Base-by-base conservation (phyloP, 768 basidiomycete species). In the Clavaria fumosa region DNA sequence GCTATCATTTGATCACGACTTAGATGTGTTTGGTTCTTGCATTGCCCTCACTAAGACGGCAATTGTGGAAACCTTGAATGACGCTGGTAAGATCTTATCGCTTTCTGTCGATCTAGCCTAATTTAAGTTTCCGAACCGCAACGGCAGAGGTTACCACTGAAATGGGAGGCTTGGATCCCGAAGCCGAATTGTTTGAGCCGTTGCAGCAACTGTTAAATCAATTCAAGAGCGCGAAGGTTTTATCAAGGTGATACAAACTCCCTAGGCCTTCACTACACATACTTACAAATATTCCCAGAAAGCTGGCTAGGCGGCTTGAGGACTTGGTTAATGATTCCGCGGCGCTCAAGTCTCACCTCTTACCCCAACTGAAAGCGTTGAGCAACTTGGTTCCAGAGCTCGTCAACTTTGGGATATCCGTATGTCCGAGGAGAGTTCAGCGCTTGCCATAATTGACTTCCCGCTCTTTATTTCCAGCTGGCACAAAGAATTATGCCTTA, bases 11-110 rank as follows among this genome's bases (percentile, higher is more conserved):
- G 93, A 99, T 50, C 70, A 75, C 45, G 95, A 99, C 55, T 65
- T 97, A 5, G 93, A 99, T 53, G 82, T 84, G 56, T 90, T 96
- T 55, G 74, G 85, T 14, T 90, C 89, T 6, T 85, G 90, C 2
- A 74, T 96, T 32, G 86, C 86, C 2, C 69, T 93, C 42, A 76
- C 83, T 27, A 86, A 89, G 64, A 91, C 90, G 4, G 78, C 81
- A 3, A 71, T 96, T 10, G 61, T 71, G n/a, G 60, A 64, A 0
- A 64, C 85, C 20, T 50, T 83, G 22, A 67, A 74, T 42, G 93
- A 96, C 47, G 75, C 81, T 37, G 88, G 86, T 83, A 46, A 15
- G 57, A 47, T 15, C 19, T 10, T 32, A 28, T 35, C 23, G 17
- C 28, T 23, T 7, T 24, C 18, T 17, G 14, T 6, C 12, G 21